Percentiles rank a stretch among this genome's conserved stretches.
Conservation (phyloP, 192 early-diverging fungal genomes). For the Backusella luteola region DNA sequence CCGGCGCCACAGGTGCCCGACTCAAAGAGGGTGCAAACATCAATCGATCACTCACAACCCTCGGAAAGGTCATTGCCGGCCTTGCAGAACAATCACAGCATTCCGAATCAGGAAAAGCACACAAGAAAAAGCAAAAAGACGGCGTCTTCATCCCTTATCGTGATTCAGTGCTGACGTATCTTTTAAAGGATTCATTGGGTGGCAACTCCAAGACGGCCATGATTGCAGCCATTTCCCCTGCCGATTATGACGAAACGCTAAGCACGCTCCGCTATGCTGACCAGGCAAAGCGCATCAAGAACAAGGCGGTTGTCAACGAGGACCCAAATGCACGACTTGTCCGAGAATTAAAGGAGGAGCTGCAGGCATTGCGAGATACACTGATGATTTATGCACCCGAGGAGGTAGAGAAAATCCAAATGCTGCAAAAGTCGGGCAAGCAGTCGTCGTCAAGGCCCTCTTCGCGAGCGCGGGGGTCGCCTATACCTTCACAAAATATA, state of each 20-base stretch:
- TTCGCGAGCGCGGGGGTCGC: conserved; percentile 1
- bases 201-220: conserved; percentile 73
- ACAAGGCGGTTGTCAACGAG: conserved; percentile 79
- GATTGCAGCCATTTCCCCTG: conserved; percentile 68
- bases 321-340: conserved; percentile 66
- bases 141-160: conserved; percentile 78
- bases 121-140: neutral
- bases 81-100: conserved; percentile 63
- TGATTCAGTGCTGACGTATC: conserved; percentile 79
- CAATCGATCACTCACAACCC: conserved; percentile 87
- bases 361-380: conserved; percentile 53
- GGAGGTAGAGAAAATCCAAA: conserved; percentile 34
- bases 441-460: neutral
- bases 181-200: conserved; percentile 71
- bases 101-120: conserved; percentile 35
- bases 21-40: conserved; percentile 95
- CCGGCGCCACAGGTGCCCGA: conserved; percentile 79
- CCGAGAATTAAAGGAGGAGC: conserved; percentile 71
- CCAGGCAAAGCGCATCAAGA: conserved; percentile 79
- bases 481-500: conserved; percentile 7
- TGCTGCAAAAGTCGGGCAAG: neutral
- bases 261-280: conserved; percentile 81
- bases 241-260: conserved; percentile 63
- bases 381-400: conserved; percentile 48
- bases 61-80: conserved; percentile 95